phyloP scores from a whole-genome alignment of 2,329 filamentous ascomycete genomes.

The Xylariales sp. region DNA sequence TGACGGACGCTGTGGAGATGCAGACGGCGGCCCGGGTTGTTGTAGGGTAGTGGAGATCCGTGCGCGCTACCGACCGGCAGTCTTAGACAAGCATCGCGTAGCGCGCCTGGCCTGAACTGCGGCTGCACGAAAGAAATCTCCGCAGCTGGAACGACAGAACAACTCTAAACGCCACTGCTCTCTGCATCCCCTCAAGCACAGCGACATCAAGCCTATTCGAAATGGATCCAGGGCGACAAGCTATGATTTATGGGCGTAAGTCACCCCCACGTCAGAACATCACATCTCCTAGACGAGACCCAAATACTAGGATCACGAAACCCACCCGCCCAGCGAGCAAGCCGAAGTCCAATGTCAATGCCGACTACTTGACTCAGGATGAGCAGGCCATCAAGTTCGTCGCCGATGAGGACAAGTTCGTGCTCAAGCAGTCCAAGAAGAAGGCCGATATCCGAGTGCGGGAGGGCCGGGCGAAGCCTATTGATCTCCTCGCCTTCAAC shows the following conservation, averaged over 20 bases:
- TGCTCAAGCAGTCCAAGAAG: constrained; percentile 94
- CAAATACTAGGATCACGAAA: constrained; percentile 53
- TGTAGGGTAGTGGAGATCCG: no score
- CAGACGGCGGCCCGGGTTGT: no score
- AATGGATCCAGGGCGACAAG: constrained; percentile 52
- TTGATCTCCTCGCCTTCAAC: constrained; percentile 91
- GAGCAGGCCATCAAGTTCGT: constrained; percentile 80
- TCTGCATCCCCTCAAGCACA: no score
- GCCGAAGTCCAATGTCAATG: constrained; percentile 24
- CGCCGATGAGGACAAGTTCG: constrained; percentile 91
- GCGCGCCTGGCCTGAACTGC: no score
- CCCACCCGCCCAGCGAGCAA: constrained; percentile 28
- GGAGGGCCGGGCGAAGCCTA: constrained; percentile 83
- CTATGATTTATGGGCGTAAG: constrained; percentile 47
- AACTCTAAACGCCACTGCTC: no score
- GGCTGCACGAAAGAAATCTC: no score
- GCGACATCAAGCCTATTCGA: no score
- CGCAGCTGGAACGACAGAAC: no score
- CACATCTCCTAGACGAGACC: constrained; percentile 51
- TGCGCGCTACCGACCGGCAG: no score
- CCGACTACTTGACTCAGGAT: constrained; percentile 61
- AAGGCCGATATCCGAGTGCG: constrained; percentile 94
- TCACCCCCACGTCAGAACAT: constrained; percentile 44
- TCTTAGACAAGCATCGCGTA: no score
- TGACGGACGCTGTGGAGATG: no score